Percentiles rank a stretch among this genome's conserved stretches.
phyloP scores from a whole-genome alignment of 495 filamentous ascomycete genomes.

The Podospora pseudocomata region DNA sequence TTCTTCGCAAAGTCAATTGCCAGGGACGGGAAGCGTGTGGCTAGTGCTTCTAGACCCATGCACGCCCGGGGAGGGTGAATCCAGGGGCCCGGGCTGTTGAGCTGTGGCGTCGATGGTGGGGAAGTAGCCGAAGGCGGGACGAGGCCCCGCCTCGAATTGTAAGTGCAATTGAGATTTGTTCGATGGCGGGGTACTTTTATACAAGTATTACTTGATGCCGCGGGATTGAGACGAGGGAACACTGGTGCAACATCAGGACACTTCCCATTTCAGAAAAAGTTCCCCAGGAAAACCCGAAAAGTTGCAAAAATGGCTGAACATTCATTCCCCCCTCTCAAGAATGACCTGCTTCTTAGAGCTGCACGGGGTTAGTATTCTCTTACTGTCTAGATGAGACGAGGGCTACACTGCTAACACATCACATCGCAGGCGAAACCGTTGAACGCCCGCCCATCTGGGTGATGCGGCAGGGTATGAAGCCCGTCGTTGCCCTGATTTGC shows the following conservation, averaged over 20 bases:
- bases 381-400: conserved; percentile 3
- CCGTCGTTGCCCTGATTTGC: background rate
- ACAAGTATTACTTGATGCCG: conserved; percentile 2
- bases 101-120: conserved; percentile 2
- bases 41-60: background rate
- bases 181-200: conserved; percentile 6
- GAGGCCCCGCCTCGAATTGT: background rate
- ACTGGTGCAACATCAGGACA: conserved; percentile 3
- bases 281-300: background rate
- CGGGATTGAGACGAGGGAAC: background rate
- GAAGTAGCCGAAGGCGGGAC: background rate
- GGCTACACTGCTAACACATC: conserved; percentile 13
- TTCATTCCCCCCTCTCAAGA: conserved; percentile 75
- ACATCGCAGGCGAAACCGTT: conserved; percentile 72
- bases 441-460: conserved; percentile 95
- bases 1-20: background rate
- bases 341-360: conserved; percentile 83
- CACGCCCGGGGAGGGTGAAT: background rate
- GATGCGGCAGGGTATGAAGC: conserved; percentile 84
- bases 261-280: background rate
- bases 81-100: background rate
- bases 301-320: conserved; percentile 24
- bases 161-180: conserved; percentile 1
- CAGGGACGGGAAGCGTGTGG: background rate
- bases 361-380: conserved; percentile 64